phyloP scores from a whole-genome alignment of 2,329 filamentous ascomycete genomes.

The Pseudogymnoascus pannorum region DNA sequence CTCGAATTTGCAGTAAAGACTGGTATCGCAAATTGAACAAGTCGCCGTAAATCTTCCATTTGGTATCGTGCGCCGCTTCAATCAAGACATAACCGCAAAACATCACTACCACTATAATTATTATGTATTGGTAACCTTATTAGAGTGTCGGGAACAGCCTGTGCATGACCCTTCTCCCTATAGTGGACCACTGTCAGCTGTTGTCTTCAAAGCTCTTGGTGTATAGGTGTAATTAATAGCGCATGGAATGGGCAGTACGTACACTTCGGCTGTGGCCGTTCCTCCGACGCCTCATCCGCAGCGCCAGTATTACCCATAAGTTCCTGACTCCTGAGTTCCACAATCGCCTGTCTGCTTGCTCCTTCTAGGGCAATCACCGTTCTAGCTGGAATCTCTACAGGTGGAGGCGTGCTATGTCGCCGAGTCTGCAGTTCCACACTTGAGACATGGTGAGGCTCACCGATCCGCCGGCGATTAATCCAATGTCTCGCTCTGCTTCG shows the following conservation, averaged over 20 bases:
- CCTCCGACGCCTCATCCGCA: constrained; percentile 14
- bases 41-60: background rate
- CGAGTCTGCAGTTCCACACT: background rate
- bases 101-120: constrained; percentile 1
- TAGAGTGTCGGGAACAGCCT: constrained; percentile 25
- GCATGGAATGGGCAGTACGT: constrained; percentile 6
- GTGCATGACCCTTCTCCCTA: constrained; percentile 21
- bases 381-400: background rate
- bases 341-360: constrained; percentile 17
- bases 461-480: background rate
- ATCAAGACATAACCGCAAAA: constrained; percentile 5
- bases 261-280: constrained; percentile 18
- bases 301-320: constrained; percentile 13
- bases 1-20: background rate
- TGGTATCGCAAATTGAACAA: background rate
- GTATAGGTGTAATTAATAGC: background rate
- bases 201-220: background rate
- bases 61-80: constrained; percentile 4
- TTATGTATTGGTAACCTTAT: constrained; percentile 5
- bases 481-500: constrained; percentile 29
- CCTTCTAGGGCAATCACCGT: background rate
- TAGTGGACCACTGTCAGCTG: background rate
- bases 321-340: constrained; percentile 22
- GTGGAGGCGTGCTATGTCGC: background rate
- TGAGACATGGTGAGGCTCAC: background rate